phyloP scores from a whole-genome alignment of 108 stramenopile genomes.

The Stephanodiscus triporus region DNA sequence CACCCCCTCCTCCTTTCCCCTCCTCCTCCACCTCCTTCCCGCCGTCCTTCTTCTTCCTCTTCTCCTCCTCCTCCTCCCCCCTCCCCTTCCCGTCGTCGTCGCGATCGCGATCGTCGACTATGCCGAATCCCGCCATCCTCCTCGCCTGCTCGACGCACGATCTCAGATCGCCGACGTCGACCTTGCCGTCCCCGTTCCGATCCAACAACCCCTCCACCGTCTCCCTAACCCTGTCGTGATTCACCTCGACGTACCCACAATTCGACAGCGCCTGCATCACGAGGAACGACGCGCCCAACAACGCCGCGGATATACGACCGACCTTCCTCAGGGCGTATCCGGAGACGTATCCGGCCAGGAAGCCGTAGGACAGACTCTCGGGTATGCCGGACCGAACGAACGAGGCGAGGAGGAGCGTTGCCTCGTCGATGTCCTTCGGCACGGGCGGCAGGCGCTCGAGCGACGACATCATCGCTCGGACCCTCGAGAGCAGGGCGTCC shows the following conservation, averaged over 20 bases:
- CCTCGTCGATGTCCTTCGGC: too few species aligned
- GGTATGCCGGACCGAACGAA: neutral
- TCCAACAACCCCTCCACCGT: constrained; percentile 45
- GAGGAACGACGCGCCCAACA: neutral
- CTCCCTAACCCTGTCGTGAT: constrained; percentile 62
- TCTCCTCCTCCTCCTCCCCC: constrained; percentile 35
- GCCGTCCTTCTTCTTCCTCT: too few species aligned
- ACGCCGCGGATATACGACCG: neutral
- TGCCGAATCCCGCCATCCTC: constrained; percentile 42
- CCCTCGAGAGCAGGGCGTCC: too few species aligned
- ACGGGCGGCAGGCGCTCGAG: too few species aligned
- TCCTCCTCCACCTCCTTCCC: constrained; percentile 23
- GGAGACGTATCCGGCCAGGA: constrained; percentile 7
- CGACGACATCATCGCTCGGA: too few species aligned
- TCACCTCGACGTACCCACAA: constrained; percentile 27
- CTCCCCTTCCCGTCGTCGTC: constrained; percentile 30
- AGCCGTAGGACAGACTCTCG: constrained; percentile 3
- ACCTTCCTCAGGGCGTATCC: constrained; percentile 9
- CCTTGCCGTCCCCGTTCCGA: constrained; percentile 42
- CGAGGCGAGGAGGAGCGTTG: neutral
- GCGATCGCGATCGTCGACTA: constrained; percentile 9
- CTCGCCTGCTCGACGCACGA: constrained; percentile 27
- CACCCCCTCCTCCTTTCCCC: neutral
- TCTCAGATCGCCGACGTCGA: constrained; percentile 40
- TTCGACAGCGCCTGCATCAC: neutral